Base-by-base conservation (phyloP, 2,329 filamentous ascomycete species). In the Rutstroemia sp. region DNA sequence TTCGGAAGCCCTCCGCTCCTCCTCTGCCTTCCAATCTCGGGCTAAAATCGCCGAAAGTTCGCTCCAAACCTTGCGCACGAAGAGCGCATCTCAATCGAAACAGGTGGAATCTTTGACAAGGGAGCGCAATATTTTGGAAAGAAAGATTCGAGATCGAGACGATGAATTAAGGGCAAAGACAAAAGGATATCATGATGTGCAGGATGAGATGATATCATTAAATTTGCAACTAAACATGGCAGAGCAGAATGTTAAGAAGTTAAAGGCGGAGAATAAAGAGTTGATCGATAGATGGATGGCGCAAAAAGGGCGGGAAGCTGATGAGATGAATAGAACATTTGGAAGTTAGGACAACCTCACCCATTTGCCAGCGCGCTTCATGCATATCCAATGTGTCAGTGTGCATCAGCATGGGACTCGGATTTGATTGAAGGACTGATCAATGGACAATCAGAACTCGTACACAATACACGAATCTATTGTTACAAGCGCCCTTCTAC, bases 261-360 rank as follows among this genome's bases (percentile, higher is more conserved):
- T 95, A 61, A 82, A 85, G 68, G 79, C 78, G 58, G 94, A 97
- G 70, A 97, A 97, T 69, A 85, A 89, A 68, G 88, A 96, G 63
- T 77, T 99, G 55, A 85, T 96, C 53, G 87, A 91, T 70, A 80
- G 94, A 54, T 97, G 92, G 90, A 92, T 97, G 87, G 84, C 83
- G 68, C 79, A 87, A 61, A 94, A 94, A 81, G 87, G 85, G 4
- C 81, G 86, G 68, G 92, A 96, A 74, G 92, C 89, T 10, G 88
- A 94, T 56, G 85, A 82, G 61, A 92, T 96, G 86, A 97, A 97
- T 67, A 64, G 61, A 70, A 79, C 51, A 72, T 75, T 57, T 75
- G 75, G 39, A 39, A 55, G 25, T 14, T 55, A 19, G 50, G 49
- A 23, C 21, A 23, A 12, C 18, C n/a, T 12, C 19, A 4, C 42